These are phyloP conservation scores for Alternaria alternata DNA, from an alignment of 2,329 filamentous ascomycete species.

Conservation along the genomic window DNA sequence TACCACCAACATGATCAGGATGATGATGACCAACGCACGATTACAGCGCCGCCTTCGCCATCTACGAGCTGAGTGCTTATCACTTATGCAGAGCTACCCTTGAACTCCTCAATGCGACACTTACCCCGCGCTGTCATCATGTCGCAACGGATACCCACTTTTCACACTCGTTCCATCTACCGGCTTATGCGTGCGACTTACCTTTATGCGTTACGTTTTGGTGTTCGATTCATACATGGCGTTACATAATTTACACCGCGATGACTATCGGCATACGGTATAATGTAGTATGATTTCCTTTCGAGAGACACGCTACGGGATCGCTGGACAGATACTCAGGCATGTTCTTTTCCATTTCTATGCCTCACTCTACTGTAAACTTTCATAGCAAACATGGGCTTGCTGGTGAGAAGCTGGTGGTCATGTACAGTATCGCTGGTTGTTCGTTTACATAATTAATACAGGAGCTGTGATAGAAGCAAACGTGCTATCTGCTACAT, in stretches of 20 bases:
- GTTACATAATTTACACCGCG: slow-evolving; percentile 21
- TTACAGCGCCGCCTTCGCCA: slow-evolving; percentile 49
- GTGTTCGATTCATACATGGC: slow-evolving; percentile 1
- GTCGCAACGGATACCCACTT: slow-evolving; percentile 11
- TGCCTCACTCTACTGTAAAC: slow-evolving; percentile 13
- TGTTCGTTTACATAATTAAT: slow-evolving; percentile 23
- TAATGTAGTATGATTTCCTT: slow-evolving; percentile 19
- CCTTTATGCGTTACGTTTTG: slow-evolving; percentile 5
- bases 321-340: slow-evolving; percentile 19
- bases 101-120: slow-evolving; percentile 8
- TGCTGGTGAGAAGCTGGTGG: slow-evolving; percentile 23
- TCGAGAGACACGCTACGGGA: slow-evolving; percentile 16
- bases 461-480: slow-evolving; percentile 21
- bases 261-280: slow-evolving; percentile 30
- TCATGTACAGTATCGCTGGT: slow-evolving; percentile 33
- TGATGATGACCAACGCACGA: slow-evolving; percentile 46
- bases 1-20: slow-evolving; percentile 40
- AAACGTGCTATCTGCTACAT: not conserved
- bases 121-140: slow-evolving; percentile 6
- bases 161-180: slow-evolving; percentile 28
- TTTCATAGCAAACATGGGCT: slow-evolving; percentile 30
- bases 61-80: slow-evolving; percentile 32
- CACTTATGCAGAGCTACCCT: not conserved
- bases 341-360: slow-evolving; percentile 24
- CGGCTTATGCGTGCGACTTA: slow-evolving; percentile 18